phyloP scores from a whole-genome alignment of 805 yeast species.

The Wickerhamiella qilinensis region DNA sequence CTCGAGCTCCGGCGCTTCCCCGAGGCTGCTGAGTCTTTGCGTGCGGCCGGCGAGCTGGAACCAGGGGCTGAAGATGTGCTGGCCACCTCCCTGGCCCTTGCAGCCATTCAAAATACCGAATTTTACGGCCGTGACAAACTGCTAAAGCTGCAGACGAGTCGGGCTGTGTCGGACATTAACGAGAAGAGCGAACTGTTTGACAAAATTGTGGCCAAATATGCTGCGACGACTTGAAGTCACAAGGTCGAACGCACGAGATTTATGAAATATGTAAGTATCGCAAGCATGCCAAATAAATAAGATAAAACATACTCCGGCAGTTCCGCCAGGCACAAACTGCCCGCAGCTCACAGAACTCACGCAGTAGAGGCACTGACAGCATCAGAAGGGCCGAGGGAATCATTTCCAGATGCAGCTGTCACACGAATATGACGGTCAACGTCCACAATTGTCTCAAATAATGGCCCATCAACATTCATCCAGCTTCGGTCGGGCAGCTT shows the following conservation, averaged over 20 bases:
- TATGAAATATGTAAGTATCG: no score
- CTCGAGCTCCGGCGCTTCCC: conserved; percentile 65
- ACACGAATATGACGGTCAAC: neutral
- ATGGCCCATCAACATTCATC: neutral
- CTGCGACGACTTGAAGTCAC: no score
- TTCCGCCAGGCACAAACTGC: no score
- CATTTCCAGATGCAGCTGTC: no score
- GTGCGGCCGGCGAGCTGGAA: conserved; percentile 27
- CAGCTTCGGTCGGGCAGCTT: neutral
- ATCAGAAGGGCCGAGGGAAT: no score
- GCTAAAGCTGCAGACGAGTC: conserved; percentile 6
- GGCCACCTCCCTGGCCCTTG: conserved; percentile 50
- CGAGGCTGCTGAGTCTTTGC: conserved; percentile 51
- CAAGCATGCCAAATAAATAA: neutral
- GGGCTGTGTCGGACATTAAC: conserved; percentile 28
- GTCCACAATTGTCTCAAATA: neutral
- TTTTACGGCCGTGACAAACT: conserved; percentile 29
- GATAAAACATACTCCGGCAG: neutral
- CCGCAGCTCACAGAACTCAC: no score
- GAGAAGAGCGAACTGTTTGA: conserved; percentile 54
- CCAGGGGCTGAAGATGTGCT: conserved; percentile 25
- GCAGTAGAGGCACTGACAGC: no score
- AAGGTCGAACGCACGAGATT: no score
- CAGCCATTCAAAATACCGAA: conserved; percentile 36
- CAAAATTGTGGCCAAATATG: conserved; percentile 32